These are phyloP conservation scores for Agrocybe praecox DNA, from an alignment of 768 basidiomycete genomes.

Conservation along the genomic window DNA sequence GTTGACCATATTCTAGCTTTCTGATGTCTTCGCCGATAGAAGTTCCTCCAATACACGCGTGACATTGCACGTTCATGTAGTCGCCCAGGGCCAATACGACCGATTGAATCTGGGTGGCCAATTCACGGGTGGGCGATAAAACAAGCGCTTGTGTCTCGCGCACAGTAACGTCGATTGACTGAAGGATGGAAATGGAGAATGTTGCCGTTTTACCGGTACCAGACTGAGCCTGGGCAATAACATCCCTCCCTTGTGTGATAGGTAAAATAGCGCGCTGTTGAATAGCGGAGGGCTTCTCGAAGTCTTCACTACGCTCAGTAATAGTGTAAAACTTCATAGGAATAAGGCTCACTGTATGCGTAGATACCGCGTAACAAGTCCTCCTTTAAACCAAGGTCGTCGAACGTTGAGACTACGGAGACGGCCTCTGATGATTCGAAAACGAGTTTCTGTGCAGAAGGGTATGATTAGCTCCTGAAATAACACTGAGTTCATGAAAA, in stretches of 20 bases:
- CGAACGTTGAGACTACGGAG: slow-evolving; percentile 86
- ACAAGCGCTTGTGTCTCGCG: slow-evolving; percentile 96
- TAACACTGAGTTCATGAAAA: not conserved
- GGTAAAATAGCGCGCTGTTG: slow-evolving; percentile 98
- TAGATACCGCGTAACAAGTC: slow-evolving; percentile 97
- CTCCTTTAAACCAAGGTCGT: slow-evolving; percentile 90
- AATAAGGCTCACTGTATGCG: slow-evolving; percentile 78
- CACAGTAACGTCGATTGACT: slow-evolving; percentile 94
- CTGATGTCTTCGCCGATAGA: slow-evolving; percentile 97
- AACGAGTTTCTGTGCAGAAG: slow-evolving; percentile 71
- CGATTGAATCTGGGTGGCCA: slow-evolving; percentile 98
- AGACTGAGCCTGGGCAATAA: slow-evolving; percentile 98
- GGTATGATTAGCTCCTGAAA: slow-evolving; percentile 1
- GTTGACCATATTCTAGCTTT: slow-evolving; percentile 96
- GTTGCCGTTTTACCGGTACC: slow-evolving; percentile 99
- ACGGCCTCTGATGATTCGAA: slow-evolving; percentile 96
- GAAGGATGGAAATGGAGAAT: slow-evolving; percentile 96
- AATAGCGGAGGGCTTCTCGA: slow-evolving; percentile 98
- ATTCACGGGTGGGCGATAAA: slow-evolving; percentile 96
- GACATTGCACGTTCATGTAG: slow-evolving; percentile 99
- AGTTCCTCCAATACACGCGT: slow-evolving; percentile 97
- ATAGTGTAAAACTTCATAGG: not conserved
- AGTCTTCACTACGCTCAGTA: slow-evolving; percentile 47
- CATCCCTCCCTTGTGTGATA: slow-evolving; percentile 94
- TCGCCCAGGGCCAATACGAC: slow-evolving; percentile 95